Evolutionary conservation across 345 rosid genomes (phyloP), one percentile per base, ranked within the genome.

Genomic region (Erodium maritimum): DNA sequence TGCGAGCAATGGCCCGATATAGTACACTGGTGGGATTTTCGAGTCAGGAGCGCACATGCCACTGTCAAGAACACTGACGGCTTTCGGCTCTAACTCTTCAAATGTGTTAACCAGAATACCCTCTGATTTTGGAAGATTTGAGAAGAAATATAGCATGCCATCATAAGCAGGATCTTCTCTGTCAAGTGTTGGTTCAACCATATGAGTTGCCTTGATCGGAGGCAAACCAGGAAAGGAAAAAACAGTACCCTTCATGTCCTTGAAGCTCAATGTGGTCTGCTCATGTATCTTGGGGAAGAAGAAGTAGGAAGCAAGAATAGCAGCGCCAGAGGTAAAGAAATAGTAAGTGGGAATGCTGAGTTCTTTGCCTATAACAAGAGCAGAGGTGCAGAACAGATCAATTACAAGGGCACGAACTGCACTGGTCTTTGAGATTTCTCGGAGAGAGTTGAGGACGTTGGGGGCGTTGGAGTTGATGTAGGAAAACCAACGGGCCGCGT

Each of bases 41-140:
- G 54, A 57, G 22, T 50, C 22, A 1, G 60, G 56, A 14, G 33
- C 61, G 17, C 69, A 65, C 17, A 19, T 66, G 1, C 68, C 77
- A 6, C 21, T 42, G 0, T 11, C 56, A 33, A 72, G 42, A n/a
- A 24, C 56, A 21, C 25, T 52, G n/a, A 72, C 42, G 13, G 74
- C 72, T 34, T 51, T 52, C 21, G 77, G 77, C 62, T 73, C 75
- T 5, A 77, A 73, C 34, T 25, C 60, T 13, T 65, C 42, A 21
- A 70, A 77, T 1, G 73, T 61, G 70, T 72, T 76, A 11, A 70
- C 58, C 7, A 67, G 52, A 18, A 72, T 58, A 22, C 77, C 72
- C 0, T 52, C 51, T 8, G 65, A 22, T 21, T 52, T 58, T n/a
- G 19, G 45, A 11, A 69, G 56, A 18, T 17, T 18, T 19, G 59